Evolutionary conservation across 352 stramenopile species (phyloP).

Genomic region (Globisporangium sylvaticum): DNA sequence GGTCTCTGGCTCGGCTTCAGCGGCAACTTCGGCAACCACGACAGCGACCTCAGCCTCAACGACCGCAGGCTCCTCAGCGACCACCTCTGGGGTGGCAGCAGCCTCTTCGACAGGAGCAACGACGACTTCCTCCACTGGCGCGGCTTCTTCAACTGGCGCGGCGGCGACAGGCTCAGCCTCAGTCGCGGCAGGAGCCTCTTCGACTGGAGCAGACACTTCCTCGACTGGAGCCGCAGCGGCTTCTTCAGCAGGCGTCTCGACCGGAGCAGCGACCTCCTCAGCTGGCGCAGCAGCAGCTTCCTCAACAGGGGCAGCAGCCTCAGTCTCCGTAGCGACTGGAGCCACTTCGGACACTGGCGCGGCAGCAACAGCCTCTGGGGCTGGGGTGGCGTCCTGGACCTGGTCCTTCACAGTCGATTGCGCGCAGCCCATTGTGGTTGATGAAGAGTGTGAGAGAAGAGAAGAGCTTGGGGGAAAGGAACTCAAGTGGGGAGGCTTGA

Average conservation of each 20-base stretch:
- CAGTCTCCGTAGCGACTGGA: neutral
- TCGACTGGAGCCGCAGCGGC: conserved; percentile 3
- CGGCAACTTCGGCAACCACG: conserved; percentile 1
- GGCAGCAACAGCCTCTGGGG: neutral
- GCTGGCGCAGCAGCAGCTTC: conserved; percentile 11
- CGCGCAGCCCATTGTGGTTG: conserved; percentile 52
- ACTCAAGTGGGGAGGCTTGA: conserved; percentile 12
- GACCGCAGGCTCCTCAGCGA: neutral
- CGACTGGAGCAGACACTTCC: conserved; percentile 10
- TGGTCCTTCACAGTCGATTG: conserved; percentile 56
- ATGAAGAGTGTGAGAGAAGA: neutral
- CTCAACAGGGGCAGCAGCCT: neutral
- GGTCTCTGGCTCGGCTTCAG: conserved; percentile 15
- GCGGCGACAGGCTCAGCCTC: conserved; percentile 11
- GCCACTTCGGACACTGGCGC: neutral
- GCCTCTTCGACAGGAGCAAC: conserved; percentile 18
- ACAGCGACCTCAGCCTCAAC: conserved; percentile 5
- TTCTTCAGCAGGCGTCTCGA: conserved; percentile 24
- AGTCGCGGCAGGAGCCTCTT: conserved; percentile 10
- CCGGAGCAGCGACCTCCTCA: conserved; percentile 10
- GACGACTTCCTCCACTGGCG: conserved; percentile 17
- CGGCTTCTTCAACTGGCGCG: conserved; percentile 6
- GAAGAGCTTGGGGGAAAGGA: conserved; percentile 9
- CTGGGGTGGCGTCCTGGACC: conserved; percentile 24
- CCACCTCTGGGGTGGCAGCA: conserved; percentile 9